Conservation (phyloP, 371 early-diverging fungal genomes). For the Amoeboaphelidium occidentale region DNA sequence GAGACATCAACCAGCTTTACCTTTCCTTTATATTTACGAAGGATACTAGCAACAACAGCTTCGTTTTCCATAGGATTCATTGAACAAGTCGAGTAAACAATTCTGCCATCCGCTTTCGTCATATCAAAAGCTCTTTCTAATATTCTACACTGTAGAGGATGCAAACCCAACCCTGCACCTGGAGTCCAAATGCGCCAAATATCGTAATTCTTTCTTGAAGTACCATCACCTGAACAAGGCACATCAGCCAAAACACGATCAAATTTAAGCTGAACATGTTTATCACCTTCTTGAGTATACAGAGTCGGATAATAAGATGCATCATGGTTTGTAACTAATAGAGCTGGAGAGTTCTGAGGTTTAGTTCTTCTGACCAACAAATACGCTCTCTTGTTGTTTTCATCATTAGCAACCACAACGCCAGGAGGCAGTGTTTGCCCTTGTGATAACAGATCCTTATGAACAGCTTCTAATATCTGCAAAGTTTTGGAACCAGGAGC, state of each 20-base stretch:
- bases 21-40: constrained; percentile 19
- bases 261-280: constrained; percentile 29
- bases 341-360: constrained; percentile 63
- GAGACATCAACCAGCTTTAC: constrained; percentile 63
- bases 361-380: constrained; percentile 90
- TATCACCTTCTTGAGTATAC: constrained; percentile 7
- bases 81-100: constrained; percentile 98
- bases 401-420: constrained; percentile 95
- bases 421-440: constrained; percentile 20
- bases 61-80: constrained; percentile 63
- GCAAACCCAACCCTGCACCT: constrained; percentile 47
- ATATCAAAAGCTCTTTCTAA: constrained; percentile 67
- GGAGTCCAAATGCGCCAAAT: constrained; percentile 74
- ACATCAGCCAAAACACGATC: constrained; percentile 96
- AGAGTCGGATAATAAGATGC: constrained; percentile 74
- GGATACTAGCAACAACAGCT: constrained; percentile 9
- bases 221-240: constrained; percentile 92
- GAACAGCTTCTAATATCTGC: constrained; percentile 71
- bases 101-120: constrained; percentile 67
- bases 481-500: constrained; percentile 41
- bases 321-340: constrained; percentile 90
- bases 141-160: constrained; percentile 68
- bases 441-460: constrained; percentile 28
- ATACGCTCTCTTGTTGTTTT: constrained; percentile 64
- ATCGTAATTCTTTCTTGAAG: constrained; percentile 80